Percentiles rank a stretch among this genome's conserved stretches.
phyloP scores from a whole-genome alignment of 108 stramenopile genomes.

The Cyclotella baltica region DNA sequence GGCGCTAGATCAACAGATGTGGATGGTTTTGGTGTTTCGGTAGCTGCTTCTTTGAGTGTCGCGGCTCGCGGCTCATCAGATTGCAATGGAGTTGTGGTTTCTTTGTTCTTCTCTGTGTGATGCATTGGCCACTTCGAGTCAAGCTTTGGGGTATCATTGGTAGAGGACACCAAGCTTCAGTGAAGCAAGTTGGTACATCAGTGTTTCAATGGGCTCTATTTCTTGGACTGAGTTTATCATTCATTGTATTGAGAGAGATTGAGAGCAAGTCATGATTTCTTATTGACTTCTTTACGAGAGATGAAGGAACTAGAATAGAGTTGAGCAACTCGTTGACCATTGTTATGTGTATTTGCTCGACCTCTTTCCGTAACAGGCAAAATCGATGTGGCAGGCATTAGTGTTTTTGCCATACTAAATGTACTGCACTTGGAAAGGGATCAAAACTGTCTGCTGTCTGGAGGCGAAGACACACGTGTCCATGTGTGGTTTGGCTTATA shows the following conservation, averaged over 20 bases:
- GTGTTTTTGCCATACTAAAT: constrained; percentile 56
- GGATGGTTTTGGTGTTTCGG: constrained; percentile 24
- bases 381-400: constrained; percentile 67
- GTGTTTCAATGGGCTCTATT: constrained; percentile 74
- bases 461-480: constrained; percentile 60
- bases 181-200: constrained; percentile 60
- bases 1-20: constrained; percentile 58
- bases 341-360: constrained; percentile 78
- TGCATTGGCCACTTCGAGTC: constrained; percentile 83
- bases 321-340: constrained; percentile 68
- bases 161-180: constrained; percentile 51
- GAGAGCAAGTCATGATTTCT: constrained; percentile 70
- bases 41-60: constrained; percentile 70
- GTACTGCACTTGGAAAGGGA: constrained; percentile 23
- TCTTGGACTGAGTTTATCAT: constrained; percentile 64
- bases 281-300: constrained; percentile 68
- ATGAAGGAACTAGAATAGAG: constrained; percentile 65
- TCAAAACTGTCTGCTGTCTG: constrained; percentile 14
- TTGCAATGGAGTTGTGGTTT: constrained; percentile 86
- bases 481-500: constrained; percentile 84
- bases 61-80: constrained; percentile 90
- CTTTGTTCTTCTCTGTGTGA: constrained; percentile 86
- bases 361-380: constrained; percentile 88
- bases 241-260: constrained; percentile 54
- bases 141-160: constrained; percentile 85